Percentiles rank a stretch among this genome's conserved stretches.
Conservation (phyloP, 805 yeast species). For the Yamadazyma akitaensis region DNA sequence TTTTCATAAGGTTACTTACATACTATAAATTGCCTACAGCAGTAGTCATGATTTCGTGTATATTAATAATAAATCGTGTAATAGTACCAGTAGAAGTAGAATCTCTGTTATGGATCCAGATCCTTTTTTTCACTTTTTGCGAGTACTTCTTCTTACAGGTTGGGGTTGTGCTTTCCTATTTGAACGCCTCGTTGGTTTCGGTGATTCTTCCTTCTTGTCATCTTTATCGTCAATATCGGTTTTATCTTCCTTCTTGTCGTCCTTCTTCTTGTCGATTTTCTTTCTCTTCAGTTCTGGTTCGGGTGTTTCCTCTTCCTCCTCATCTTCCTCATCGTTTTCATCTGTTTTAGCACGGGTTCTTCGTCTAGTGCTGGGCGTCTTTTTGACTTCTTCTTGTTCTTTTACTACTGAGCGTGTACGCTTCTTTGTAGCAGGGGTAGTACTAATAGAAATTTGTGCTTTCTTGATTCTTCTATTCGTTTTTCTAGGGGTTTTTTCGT, state of each 20-base stretch:
- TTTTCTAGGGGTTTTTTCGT: slow-evolving; percentile 1
- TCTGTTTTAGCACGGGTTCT: slow-evolving; percentile 1
- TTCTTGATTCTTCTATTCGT: slow-evolving; percentile 2
- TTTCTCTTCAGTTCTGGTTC: slow-evolving; percentile 20
- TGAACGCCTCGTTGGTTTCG: slow-evolving; percentile 7
- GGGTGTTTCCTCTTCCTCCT: slow-evolving; percentile 2
- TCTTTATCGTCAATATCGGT: slow-evolving; percentile 4
- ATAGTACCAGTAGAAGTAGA: not conserved
- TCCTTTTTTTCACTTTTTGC: slow-evolving; percentile 12
- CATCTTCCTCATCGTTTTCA: slow-evolving; percentile 4
- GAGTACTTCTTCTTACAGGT: slow-evolving; percentile 18
- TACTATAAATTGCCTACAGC: not conserved
- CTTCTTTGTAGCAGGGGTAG: slow-evolving; percentile 3
- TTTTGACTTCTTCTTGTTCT: slow-evolving; percentile 6
- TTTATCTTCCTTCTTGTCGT: slow-evolving; percentile 24
- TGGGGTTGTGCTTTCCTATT: slow-evolving; percentile 9
- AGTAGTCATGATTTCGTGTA: slow-evolving; percentile 7
- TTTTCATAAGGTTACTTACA: not conserved
- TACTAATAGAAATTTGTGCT: not conserved
- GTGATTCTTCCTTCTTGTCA: slow-evolving; percentile 7
- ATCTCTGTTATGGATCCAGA: no score
- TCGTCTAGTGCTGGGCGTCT: slow-evolving; percentile 5
- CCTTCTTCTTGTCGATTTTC: slow-evolving; percentile 22
- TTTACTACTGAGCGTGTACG: slow-evolving; percentile 6
- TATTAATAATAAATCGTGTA: slow-evolving; percentile 4